A percentile compares a stretch with the other conserved stretches of the same genome.
These are phyloP conservation scores for Exophiala alcalophila DNA, from an alignment of 2,329 filamentous ascomycete species.

Conservation along the genomic window DNA sequence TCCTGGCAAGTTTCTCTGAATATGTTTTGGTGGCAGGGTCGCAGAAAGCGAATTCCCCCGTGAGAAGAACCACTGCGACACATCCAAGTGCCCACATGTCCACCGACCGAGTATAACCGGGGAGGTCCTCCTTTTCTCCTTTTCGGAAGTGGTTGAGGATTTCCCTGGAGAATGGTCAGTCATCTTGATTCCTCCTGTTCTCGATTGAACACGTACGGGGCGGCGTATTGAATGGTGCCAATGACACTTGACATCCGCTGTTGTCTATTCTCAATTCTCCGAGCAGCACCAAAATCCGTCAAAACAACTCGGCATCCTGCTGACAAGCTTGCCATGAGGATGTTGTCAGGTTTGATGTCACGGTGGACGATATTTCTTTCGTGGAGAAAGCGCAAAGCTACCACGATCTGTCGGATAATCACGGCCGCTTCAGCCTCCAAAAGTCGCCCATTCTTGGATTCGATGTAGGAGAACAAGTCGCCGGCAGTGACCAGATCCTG, in stretches of 20 bases:
- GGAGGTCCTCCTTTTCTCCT: slow-evolving; percentile 23
- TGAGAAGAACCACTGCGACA: slow-evolving; percentile 52
- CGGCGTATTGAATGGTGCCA: slow-evolving; percentile 57
- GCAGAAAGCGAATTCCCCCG: slow-evolving; percentile 49
- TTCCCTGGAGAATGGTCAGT: slow-evolving; percentile 25
- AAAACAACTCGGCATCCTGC: slow-evolving; percentile 54
- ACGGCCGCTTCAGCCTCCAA: slow-evolving; percentile 52
- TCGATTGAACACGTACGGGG: slow-evolving; percentile 50
- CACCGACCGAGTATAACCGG: slow-evolving; percentile 53
- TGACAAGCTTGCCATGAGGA: slow-evolving; percentile 56
- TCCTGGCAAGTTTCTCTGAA: slow-evolving; percentile 35
- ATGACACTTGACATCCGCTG: slow-evolving; percentile 54
- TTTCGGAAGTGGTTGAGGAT: slow-evolving; percentile 26
- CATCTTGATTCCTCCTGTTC: not conserved
- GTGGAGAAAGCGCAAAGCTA: slow-evolving; percentile 60
- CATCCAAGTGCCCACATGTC: slow-evolving; percentile 64
- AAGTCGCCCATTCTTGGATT: slow-evolving; percentile 48
- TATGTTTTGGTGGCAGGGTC: slow-evolving; percentile 35
- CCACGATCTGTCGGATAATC: slow-evolving; percentile 55
- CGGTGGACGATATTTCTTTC: slow-evolving; percentile 55
- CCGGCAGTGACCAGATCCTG: slow-evolving; percentile 59
- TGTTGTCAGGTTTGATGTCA: slow-evolving; percentile 63
- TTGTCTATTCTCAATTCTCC: slow-evolving; percentile 32
- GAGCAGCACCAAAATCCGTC: slow-evolving; percentile 60
- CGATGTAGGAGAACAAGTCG: slow-evolving; percentile 59